Base-by-base conservation (phyloP, 2,329 filamentous ascomycete genomes). In the Fusarium keratoplasticum region DNA sequence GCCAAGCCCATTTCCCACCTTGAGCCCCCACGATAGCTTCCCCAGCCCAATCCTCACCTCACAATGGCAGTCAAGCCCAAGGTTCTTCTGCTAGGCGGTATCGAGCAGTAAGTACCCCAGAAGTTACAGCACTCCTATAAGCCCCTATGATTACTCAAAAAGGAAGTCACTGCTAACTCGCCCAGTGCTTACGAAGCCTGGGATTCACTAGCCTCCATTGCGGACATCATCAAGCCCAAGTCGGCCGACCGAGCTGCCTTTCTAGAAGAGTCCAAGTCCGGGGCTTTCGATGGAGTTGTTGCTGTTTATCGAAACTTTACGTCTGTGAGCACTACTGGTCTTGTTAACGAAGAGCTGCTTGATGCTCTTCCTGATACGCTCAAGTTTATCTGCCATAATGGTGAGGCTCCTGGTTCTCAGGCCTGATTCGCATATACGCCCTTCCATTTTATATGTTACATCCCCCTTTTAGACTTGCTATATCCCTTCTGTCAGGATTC, bases 241-340 rank as follows among this genome's bases (percentile, higher is more conserved):
- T 86, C 93, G 11, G 90, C 84, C 22, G 90, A 87, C 80, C 90
- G 94, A 64, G 80, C 83, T 22, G 90, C 90, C 20, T 96, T 97
- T 82, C 83, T 96, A 61, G 80, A 89, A 57, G 93, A 96, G 84
- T 92, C 90, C 80, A 84, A 84, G 58, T 87, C 88, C 22, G 93
- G 93, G 22, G 85, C 86, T 35, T 86, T 95, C n/a, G 89, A 94
- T 73, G 91, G 89, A 70, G 88, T 91, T 35, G 79, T 88, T 22
- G 91, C 89, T 40, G 87, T 89, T 31, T 96, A 93, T 83, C 90
- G 94, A 63, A 96, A 93, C 16, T 94, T 95, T 76, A 82, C 82
- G 52, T 94, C 91, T 35, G 84, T 89, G 47, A 79, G 78, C 14
- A 85, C 92, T 66, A 96, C 94, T 0, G 95, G 95, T 2, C 82